Evolutionary conservation across 2,329 filamentous ascomycete species (phyloP).

Genomic region (Ramichloridium luteum): DNA sequence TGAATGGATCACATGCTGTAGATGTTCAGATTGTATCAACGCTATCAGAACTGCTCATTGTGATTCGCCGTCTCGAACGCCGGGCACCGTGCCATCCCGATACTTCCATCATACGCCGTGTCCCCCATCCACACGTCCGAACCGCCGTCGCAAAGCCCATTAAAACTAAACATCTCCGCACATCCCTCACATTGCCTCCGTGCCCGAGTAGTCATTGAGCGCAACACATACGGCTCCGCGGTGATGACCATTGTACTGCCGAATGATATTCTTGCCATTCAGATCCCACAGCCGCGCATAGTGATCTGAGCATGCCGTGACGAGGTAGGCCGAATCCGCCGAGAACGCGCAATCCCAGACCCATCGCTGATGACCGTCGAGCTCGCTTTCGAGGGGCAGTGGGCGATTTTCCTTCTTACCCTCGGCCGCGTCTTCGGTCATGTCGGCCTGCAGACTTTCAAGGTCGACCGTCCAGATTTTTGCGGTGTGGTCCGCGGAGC

Average conservation of each 20-base stretch:
- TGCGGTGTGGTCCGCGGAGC: constrained; percentile 84
- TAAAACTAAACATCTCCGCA: too few species aligned
- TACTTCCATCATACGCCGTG: not conserved
- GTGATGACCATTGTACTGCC: constrained; percentile 92
- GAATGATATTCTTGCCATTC: constrained; percentile 72
- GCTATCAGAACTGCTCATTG: too few species aligned
- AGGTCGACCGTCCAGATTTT: constrained; percentile 92
- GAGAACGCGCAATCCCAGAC: constrained; percentile 97
- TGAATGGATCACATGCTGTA: too few species aligned
- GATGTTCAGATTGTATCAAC: too few species aligned
- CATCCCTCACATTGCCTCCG: constrained; percentile 2
- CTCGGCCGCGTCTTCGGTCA: constrained; percentile 9
- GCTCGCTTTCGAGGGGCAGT: constrained; percentile 72
- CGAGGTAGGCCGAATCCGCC: constrained; percentile 82
- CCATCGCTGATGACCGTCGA: constrained; percentile 87
- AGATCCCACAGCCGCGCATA: constrained; percentile 89
- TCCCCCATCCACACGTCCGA: not conserved
- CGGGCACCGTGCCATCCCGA: too few species aligned
- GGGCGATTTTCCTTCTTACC: constrained; percentile 31
- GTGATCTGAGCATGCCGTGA: constrained; percentile 87
- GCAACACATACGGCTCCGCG: constrained; percentile 85
- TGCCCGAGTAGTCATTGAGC: constrained; percentile 55
- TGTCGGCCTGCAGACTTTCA: constrained; percentile 12
- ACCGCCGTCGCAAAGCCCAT: too few species aligned
- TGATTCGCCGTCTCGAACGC: too few species aligned